Base-by-base conservation (phyloP, 2,329 filamentous ascomycete genomes). In the Fulvia fulva region DNA sequence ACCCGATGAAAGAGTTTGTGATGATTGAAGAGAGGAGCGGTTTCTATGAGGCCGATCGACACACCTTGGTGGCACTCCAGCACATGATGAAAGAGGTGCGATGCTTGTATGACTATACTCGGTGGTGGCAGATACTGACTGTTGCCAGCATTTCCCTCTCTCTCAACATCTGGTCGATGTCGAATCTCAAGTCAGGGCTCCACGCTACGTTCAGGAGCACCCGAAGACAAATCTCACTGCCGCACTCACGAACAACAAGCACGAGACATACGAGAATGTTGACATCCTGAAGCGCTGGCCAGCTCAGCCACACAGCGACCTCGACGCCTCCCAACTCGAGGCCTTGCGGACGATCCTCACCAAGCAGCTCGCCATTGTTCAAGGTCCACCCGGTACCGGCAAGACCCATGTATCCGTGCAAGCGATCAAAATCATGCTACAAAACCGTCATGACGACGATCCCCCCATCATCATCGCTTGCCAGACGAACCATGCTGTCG, bases 401-500 rank as follows among this genome's bases (percentile, higher is more conserved):
- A 97, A 97, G 70, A 97, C 92, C 0, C 88, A 88, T 63, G 88
- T 91, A 0, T 94, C 90, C 0, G 84, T 93, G 1, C 76, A 86
- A 25, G 87, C 88, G 0, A 72, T 97, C 9, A 84, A 83, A 49
- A 78, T 87, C 1, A 76, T 92, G 54, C 76, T 90, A 0, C 73
- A 79, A 1, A 89, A 88, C 54, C 80, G 83, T 67, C 70, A 71
- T 1, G 66, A 69, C 1, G 77, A 74, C 0, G 84, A 87, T 57
- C 81, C 86, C 8, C 89, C 89, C 0, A 86, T 97, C 28, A 80
- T 96, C 21, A 79, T 96, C 3, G 83, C 91, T 0, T 91, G 90
- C 7, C 91, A 96, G 67, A 97, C 91, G 0, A 97, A 97, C 59
- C 91, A 96, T 72, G 91, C 91, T 0, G 76, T 96, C 0, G 91